Conservation (phyloP, 768 basidiomycete species). For the Boletus sp. region DNA sequence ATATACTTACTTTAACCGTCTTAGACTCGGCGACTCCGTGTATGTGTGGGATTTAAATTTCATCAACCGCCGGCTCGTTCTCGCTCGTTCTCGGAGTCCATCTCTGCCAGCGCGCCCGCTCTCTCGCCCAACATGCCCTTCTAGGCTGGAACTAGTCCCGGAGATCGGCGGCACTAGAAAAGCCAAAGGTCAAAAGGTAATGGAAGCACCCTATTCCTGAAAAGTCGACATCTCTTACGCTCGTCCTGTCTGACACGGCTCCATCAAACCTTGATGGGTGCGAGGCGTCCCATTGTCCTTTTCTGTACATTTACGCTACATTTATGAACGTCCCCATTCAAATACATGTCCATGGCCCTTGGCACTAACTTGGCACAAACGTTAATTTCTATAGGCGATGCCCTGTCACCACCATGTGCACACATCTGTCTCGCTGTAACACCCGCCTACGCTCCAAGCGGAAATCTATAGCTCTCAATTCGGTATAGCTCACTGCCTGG, state of each 20-base stretch:
- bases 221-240: conserved; percentile 3
- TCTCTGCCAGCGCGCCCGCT: background rate
- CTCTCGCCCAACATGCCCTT: background rate
- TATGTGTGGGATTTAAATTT: too few species aligned
- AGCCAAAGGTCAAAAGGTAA: conserved; percentile 19
- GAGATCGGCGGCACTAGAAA: conserved; percentile 22
- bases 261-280: conserved; percentile 30
- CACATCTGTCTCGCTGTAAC: background rate
- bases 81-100: background rate
- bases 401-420: conserved; percentile 8
- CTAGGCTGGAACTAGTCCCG: background rate
- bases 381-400: conserved; percentile 18
- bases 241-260: background rate
- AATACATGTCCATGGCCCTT: background rate
- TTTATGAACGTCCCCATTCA: conserved; percentile 4
- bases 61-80: background rate
- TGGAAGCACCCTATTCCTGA: conserved; percentile 9
- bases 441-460: background rate
- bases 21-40: too few species aligned
- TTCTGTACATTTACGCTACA: conserved; percentile 8
- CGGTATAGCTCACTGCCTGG: background rate
- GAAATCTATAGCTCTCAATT: conserved; percentile 1
- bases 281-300: conserved; percentile 5
- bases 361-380: conserved; percentile 1
- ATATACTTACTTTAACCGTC: too few species aligned